Percentiles rank a stretch among this genome's conserved stretches.
Evolutionary conservation across 2,329 filamentous ascomycete genomes (phyloP).

Genomic region (Alternaria sp.): DNA sequence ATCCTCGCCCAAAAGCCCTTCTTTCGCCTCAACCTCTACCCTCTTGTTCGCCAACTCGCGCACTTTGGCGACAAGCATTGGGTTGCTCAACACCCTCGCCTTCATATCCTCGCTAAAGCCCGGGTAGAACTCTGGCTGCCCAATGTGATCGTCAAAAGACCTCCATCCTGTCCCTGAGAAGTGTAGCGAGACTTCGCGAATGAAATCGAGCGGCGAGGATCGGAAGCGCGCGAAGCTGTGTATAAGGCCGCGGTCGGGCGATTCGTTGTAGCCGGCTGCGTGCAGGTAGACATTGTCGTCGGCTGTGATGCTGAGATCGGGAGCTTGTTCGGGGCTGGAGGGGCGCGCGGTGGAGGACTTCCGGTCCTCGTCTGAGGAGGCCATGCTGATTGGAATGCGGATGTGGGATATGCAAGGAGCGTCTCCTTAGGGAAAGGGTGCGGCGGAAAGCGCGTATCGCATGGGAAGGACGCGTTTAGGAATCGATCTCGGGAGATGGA

Average conservation of each 20-base stretch:
- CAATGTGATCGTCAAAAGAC: conserved; percentile 87
- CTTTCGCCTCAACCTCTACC: conserved; percentile 75
- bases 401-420: background rate
- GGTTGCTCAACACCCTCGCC: conserved; percentile 73
- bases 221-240: conserved; percentile 88
- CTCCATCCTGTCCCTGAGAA: conserved; percentile 95
- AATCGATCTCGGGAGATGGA: background rate
- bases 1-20: conserved; percentile 67
- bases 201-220: conserved; percentile 74
- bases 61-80: conserved; percentile 77
- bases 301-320: conserved; percentile 55
- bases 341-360: conserved; percentile 13
- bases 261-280: conserved; percentile 50
- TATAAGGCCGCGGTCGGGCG: conserved; percentile 71
- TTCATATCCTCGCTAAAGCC: conserved; percentile 95
- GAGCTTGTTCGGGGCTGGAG: conserved; percentile 39
- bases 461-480: background rate
- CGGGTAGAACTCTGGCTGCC: conserved; percentile 89
- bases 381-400: conserved; percentile 15
- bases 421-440: conserved; percentile 4
- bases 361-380: conserved; percentile 21
- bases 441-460: background rate
- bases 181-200: conserved; percentile 91
- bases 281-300: conserved; percentile 54
- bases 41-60: conserved; percentile 76